phyloP scores from a whole-genome alignment of 331 rosid genomes.

The Quercus lobata region DNA sequence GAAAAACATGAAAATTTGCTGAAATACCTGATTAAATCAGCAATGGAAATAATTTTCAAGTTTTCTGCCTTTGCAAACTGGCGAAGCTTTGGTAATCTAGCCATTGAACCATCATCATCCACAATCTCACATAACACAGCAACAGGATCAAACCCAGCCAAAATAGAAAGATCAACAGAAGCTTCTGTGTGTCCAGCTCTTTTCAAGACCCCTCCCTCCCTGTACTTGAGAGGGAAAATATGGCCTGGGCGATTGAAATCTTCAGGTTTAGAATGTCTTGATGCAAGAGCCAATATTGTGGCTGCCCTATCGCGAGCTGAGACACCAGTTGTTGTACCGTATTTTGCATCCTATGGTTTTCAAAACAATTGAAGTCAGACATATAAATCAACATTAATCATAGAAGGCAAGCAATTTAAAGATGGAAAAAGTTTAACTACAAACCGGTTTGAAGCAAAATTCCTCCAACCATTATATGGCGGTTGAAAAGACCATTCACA shows the following conservation, averaged over 20 bases:
- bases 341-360: constrained; percentile 57
- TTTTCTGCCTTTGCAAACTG: constrained; percentile 41
- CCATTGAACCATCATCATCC: constrained; percentile 83
- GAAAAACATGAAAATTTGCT: background rate
- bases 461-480: too few species aligned
- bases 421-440: too few species aligned
- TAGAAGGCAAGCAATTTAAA: background rate
- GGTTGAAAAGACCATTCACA: too few species aligned
- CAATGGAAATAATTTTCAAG: constrained; percentile 66
- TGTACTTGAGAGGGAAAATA: constrained; percentile 63
- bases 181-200: constrained; percentile 82
- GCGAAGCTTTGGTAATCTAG: constrained; percentile 60
- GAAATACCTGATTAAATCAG: constrained; percentile 63
- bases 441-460: too few species aligned
- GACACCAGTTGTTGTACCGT: constrained; percentile 55
- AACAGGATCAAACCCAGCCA: constrained; percentile 61
- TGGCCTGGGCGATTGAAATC: constrained; percentile 76
- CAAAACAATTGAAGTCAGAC: constrained; percentile 9
- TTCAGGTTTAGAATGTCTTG: constrained; percentile 47
- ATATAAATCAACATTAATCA: background rate
- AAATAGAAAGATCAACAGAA: constrained; percentile 64
- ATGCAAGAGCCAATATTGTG: constrained; percentile 56
- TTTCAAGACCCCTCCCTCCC: constrained; percentile 65
- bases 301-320: constrained; percentile 62
- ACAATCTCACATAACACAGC: constrained; percentile 71